Conservation (phyloP, 257 asterid genomes). For the Przewalskia tangutica region DNA sequence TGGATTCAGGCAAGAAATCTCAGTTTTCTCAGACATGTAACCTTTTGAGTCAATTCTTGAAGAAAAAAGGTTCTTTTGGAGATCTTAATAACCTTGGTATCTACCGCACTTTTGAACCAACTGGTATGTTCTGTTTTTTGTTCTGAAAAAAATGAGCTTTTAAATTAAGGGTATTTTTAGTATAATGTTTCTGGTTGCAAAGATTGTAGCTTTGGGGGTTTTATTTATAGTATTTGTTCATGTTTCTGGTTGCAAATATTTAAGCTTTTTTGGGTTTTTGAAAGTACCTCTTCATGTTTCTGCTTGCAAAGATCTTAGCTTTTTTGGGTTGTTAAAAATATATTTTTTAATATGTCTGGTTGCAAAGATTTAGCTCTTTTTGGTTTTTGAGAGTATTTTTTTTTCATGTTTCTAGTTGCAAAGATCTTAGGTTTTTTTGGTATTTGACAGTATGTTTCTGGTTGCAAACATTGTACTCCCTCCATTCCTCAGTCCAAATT, state of each 20-base stretch:
- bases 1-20: conserved; percentile 18
- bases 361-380: too few species aligned
- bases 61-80: conserved; percentile 13
- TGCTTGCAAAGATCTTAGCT: neutral
- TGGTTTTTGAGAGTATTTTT: neutral
- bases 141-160: neutral
- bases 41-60: conserved; percentile 20
- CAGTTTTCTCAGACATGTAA: conserved; percentile 19
- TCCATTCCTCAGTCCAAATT: too few species aligned
- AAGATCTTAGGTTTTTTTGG: too few species aligned
- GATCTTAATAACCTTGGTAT: conserved; percentile 16
- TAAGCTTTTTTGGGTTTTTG: too few species aligned
- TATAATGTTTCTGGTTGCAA: neutral
- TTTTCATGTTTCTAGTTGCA: neutral
- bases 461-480: neutral
- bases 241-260: neutral
- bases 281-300: too few species aligned
- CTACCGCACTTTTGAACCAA: neutral
- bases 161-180: neutral
- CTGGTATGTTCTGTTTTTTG: neutral
- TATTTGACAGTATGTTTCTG: neutral
- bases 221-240: neutral
- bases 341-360: neutral
- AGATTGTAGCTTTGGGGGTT: neutral
- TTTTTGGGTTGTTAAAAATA: neutral